phyloP scores from a whole-genome alignment of 2,329 filamentous ascomycete genomes.

The Rasamsonia emersonii region DNA sequence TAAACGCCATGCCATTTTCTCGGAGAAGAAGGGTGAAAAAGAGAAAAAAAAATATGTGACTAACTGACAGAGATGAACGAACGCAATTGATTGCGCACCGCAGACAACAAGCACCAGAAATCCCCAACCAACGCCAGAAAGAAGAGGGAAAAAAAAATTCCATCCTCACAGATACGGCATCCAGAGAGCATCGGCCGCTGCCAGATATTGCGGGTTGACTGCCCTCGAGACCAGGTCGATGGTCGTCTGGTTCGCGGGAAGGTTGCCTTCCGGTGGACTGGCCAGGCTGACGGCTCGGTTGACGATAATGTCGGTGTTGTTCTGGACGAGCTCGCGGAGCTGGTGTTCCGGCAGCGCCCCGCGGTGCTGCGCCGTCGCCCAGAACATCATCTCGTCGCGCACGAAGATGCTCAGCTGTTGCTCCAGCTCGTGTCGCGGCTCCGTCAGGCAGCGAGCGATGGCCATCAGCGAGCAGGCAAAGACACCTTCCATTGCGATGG shows the following conservation, averaged over 20 bases:
- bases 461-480: constrained; percentile 95
- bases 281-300: constrained; percentile 82
- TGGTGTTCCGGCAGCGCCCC: constrained; percentile 55
- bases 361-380: constrained; percentile 77
- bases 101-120: background rate
- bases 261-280: constrained; percentile 62
- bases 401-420: constrained; percentile 93
- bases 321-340: constrained; percentile 69
- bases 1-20: constrained; percentile 3
- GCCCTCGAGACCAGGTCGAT: constrained; percentile 90
- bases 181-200: constrained; percentile 86
- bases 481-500: constrained; percentile 89
- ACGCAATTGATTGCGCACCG: too few species aligned
- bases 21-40: too few species aligned
- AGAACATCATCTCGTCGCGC: constrained; percentile 94
- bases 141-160: too few species aligned
- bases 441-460: constrained; percentile 85
- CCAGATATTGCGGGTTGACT: constrained; percentile 83
- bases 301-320: constrained; percentile 84
- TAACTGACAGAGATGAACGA: too few species aligned
- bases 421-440: constrained; percentile 74
- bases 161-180: constrained; percentile 92
- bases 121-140: too few species aligned
- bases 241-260: constrained; percentile 94
- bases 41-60: too few species aligned